These are phyloP conservation scores for Hypoxylon intermedium DNA, from an alignment of 495 filamentous ascomycete species.

Conservation along the genomic window DNA sequence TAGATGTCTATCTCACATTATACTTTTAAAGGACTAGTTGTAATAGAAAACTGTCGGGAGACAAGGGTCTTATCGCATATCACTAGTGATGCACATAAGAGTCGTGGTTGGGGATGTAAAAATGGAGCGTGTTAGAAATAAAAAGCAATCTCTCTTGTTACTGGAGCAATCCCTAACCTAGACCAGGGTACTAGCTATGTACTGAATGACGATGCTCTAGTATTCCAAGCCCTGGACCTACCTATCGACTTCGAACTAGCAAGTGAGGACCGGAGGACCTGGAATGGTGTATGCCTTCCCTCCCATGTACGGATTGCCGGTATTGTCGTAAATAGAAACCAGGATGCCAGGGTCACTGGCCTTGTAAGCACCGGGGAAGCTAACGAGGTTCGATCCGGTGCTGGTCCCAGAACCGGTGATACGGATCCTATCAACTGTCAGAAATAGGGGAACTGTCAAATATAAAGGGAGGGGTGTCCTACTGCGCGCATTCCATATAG, in stretches of 20 bases:
- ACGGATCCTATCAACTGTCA: constrained; percentile 46
- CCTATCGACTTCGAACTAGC: constrained; percentile 18
- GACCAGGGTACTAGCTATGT: too few relatives aligned
- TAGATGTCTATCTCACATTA: too few relatives aligned
- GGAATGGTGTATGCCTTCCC: constrained; percentile 52
- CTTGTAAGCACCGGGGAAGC: constrained; percentile 58
- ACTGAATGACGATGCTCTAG: too few relatives aligned
- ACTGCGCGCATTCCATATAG: constrained; percentile 57
- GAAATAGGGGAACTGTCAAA: background rate
- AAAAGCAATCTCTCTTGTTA: too few relatives aligned
- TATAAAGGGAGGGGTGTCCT: constrained; percentile 20
- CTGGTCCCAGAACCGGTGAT: constrained; percentile 56
- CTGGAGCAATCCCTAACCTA: too few relatives aligned
- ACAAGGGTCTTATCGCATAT: too few relatives aligned
- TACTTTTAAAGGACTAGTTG: too few relatives aligned
- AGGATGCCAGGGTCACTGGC: constrained; percentile 53
- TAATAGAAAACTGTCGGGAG: too few relatives aligned
- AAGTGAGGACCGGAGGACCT: constrained; percentile 47
- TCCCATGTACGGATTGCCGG: constrained; percentile 44
- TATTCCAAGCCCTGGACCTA: too few relatives aligned
- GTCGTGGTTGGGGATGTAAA: too few relatives aligned
- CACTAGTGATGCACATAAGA: too few relatives aligned
- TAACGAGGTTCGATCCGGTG: constrained; percentile 48
- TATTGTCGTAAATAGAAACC: constrained; percentile 51
- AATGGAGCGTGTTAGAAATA: too few relatives aligned